Percentiles rank a stretch among this genome's conserved stretches.
phyloP scores from a whole-genome alignment of 306 rosid species.

The Psophocarpus tetragonolobus region DNA sequence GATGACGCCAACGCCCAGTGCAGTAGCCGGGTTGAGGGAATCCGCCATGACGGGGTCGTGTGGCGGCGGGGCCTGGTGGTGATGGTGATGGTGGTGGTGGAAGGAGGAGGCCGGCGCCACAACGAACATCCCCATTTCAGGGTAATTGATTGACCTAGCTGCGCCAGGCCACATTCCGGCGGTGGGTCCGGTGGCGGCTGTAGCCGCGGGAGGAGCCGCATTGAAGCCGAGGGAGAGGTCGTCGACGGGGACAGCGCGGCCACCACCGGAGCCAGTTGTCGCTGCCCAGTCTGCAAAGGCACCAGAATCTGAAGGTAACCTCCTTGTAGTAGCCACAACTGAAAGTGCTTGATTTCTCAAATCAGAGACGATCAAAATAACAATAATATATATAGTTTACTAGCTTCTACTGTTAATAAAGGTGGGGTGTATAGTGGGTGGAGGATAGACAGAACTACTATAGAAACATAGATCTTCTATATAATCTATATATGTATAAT shows the following conservation, averaged over 20 bases:
- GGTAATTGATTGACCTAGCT: slow-evolving; percentile 54
- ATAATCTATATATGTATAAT: too few species aligned
- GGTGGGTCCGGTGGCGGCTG: slow-evolving; percentile 54
- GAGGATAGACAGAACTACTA: not conserved
- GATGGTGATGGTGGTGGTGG: slow-evolving; percentile 44
- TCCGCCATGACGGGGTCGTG: slow-evolving; percentile 36
- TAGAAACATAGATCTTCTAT: not conserved
- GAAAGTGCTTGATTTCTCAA: slow-evolving; percentile 27
- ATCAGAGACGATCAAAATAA: not conserved
- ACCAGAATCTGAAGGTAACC: slow-evolving; percentile 88
- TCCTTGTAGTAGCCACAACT: slow-evolving; percentile 99
- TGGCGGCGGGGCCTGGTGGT: not conserved
- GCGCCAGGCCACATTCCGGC: slow-evolving; percentile 48
- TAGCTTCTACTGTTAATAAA: not conserved
- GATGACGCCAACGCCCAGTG: slow-evolving; percentile 83
- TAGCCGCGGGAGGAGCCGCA: slow-evolving; percentile 60
- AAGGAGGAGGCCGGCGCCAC: slow-evolving; percentile 68
- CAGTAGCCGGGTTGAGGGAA: slow-evolving; percentile 70
- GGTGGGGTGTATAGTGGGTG: not conserved
- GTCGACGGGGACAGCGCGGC: slow-evolving; percentile 49
- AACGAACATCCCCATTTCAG: slow-evolving; percentile 73
- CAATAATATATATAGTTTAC: not conserved
- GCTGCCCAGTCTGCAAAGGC: slow-evolving; percentile 95
- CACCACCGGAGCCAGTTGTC: slow-evolving; percentile 44
- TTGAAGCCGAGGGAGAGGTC: slow-evolving; percentile 93